Percentiles rank a stretch among this genome's conserved stretches.
Conservation (phyloP, 176 grass and related monocot genomes). For the Echinochloa phyllopogon region DNA sequence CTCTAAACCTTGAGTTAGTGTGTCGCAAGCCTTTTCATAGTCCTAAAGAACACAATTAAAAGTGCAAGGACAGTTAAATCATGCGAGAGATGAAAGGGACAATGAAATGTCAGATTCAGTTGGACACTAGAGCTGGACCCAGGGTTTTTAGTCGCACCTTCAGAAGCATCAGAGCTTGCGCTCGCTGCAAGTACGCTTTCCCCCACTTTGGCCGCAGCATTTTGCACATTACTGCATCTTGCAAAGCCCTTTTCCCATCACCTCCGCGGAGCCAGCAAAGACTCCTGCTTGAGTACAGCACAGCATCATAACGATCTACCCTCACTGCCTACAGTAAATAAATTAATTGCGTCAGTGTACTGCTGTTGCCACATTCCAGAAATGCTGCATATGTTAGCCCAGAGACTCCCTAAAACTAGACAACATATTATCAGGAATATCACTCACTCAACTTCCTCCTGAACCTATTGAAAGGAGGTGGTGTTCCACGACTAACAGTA, state of each 20-base stretch:
- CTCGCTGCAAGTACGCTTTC: constrained; percentile 34
- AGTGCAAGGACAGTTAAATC: neutral
- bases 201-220: constrained; percentile 27
- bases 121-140: neutral
- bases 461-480: neutral
- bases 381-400: neutral
- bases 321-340: constrained; percentile 34
- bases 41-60: neutral
- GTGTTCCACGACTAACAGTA: neutral
- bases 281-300: constrained; percentile 52
- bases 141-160: constrained; percentile 18
- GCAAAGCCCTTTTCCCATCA: constrained; percentile 39
- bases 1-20: neutral
- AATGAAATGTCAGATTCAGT: neutral
- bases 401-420: neutral
- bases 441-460: neutral
- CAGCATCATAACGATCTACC: constrained; percentile 31
- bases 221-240: constrained; percentile 30
- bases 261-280: constrained; percentile 49
- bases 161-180: constrained; percentile 21
- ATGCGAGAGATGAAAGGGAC: neutral
- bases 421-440: neutral
- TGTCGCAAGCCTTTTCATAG: constrained; percentile 19
- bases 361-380: neutral
- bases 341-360: neutral